A percentile compares a stretch with the other conserved stretches of the same genome.
These are phyloP conservation scores for Apium graveolens DNA, from an alignment of 129 eudicot species.

Conservation along the genomic window DNA sequence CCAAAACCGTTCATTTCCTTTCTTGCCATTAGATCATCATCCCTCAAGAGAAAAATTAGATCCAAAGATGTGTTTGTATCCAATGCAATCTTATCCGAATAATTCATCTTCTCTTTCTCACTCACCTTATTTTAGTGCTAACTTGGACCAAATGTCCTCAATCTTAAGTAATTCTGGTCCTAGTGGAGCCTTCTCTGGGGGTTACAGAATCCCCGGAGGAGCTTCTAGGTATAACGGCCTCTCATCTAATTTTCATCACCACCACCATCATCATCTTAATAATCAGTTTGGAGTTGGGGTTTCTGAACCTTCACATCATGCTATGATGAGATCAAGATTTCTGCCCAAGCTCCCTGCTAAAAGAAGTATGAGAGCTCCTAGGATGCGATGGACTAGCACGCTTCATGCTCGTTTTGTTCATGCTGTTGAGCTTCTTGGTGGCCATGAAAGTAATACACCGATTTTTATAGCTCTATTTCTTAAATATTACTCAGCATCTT, in stretches of 20 bases:
- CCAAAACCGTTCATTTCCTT: constrained; percentile 68
- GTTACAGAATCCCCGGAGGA: constrained; percentile 29
- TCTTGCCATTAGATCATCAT: constrained; percentile 44
- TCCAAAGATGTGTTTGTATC: constrained; percentile 59
- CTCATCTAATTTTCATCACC: constrained; percentile 24
- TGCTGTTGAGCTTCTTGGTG: constrained; percentile 96
- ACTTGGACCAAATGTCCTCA: constrained; percentile 30
- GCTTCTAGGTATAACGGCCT: constrained; percentile 35
- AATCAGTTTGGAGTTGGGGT: constrained; percentile 38
- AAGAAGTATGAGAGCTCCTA: constrained; percentile 78
- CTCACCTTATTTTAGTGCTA: constrained; percentile 27
- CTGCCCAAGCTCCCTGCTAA: constrained; percentile 55
- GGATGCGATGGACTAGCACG: constrained; percentile 93
- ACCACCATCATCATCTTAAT: constrained; percentile 31
- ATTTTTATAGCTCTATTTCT: neutral
- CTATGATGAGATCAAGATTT: constrained; percentile 68
- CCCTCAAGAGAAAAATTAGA: constrained; percentile 36
- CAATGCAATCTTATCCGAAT: constrained; percentile 18
- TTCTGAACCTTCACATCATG: constrained; percentile 31
- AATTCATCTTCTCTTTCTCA: constrained; percentile 24
- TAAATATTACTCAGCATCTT: neutral
- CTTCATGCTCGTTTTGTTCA: constrained; percentile 85
- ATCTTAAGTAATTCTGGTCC: constrained; percentile 20
- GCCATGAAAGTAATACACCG: constrained; percentile 71
- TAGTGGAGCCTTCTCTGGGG: constrained; percentile 19